Conservation (phyloP, 768 basidiomycete species). For the Strobilomyces dryophilus region DNA sequence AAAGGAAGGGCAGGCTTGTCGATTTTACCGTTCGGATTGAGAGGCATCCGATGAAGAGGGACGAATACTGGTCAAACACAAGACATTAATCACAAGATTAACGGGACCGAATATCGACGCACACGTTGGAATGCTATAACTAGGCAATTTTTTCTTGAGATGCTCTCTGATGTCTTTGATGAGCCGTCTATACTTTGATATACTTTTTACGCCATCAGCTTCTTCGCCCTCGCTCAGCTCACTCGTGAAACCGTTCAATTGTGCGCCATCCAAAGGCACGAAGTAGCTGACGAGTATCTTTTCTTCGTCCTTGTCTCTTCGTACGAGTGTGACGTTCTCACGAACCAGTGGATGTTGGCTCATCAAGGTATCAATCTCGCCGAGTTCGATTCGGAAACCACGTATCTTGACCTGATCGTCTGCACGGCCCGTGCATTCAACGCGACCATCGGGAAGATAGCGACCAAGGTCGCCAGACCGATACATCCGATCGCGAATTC, state of each 20-base stretch:
- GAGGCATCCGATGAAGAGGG: slow-evolving; percentile 90
- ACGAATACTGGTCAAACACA: slow-evolving; percentile 67
- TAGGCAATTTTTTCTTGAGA: slow-evolving; percentile 94
- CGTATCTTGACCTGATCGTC: slow-evolving; percentile 99
- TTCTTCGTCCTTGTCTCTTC: slow-evolving; percentile 98
- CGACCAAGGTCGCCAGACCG: slow-evolving; percentile 95
- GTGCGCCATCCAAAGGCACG: slow-evolving; percentile 75
- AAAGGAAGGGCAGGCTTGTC: slow-evolving; percentile 98
- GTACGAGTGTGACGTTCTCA: slow-evolving; percentile 97
- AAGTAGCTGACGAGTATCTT: slow-evolving; percentile 98
- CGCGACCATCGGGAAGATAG: slow-evolving; percentile 86
- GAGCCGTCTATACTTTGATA: slow-evolving; percentile 77
- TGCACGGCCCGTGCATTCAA: slow-evolving; percentile 95
- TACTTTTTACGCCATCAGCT: slow-evolving; percentile 64
- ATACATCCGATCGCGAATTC: slow-evolving; percentile 96
- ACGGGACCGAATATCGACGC: slow-evolving; percentile 30
- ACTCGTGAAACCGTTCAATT: slow-evolving; percentile 65
- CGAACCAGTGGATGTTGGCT: slow-evolving; percentile 88
- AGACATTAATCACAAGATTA: slow-evolving; percentile 2
- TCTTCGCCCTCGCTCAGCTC: slow-evolving; percentile 51
- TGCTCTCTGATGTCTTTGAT: slow-evolving; percentile 95
- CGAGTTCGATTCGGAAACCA: slow-evolving; percentile 97
- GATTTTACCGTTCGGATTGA: slow-evolving; percentile 98
- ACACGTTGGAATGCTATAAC: slow-evolving; percentile 91
- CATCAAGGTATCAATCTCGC: slow-evolving; percentile 96